Evolutionary conservation across 2,329 filamentous ascomycete genomes (phyloP).

Genomic region (Nothopassalora personata): DNA sequence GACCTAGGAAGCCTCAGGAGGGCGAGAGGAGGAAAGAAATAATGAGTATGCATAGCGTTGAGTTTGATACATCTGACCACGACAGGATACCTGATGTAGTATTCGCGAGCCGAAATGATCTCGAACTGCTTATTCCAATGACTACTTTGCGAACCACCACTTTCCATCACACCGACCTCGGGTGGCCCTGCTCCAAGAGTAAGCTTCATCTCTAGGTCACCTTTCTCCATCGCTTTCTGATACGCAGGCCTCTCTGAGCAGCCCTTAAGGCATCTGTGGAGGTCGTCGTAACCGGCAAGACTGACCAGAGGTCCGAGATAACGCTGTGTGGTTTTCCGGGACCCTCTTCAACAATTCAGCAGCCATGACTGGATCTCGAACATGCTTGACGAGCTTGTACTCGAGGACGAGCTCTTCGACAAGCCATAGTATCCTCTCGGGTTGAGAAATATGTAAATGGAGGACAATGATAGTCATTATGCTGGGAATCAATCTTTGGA

Average conservation of each 20-base stretch:
- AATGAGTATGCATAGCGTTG: background rate
- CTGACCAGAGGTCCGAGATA: constrained; percentile 41
- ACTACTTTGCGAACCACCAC: constrained; percentile 13
- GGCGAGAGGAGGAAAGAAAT: constrained; percentile 14
- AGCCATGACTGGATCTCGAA: constrained; percentile 38
- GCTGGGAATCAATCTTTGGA: too few relatives aligned
- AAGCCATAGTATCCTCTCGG: constrained; percentile 59
- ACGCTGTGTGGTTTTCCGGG: constrained; percentile 52
- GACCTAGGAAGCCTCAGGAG: constrained; percentile 20
- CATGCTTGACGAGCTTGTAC: constrained; percentile 47
- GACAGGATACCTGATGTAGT: background rate
- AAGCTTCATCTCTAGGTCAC: constrained; percentile 28
- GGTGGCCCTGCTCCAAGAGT: constrained; percentile 16
- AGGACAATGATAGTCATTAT: constrained; percentile 35
- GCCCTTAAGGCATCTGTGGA: constrained; percentile 29
- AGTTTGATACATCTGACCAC: background rate
- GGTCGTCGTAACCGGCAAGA: constrained; percentile 20
- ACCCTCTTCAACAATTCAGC: constrained; percentile 15
- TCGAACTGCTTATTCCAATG: constrained; percentile 19
- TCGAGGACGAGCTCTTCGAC: constrained; percentile 57
- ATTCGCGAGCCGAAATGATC: background rate
- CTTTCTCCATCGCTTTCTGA: constrained; percentile 30
- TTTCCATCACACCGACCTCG: constrained; percentile 12
- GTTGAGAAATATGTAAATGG: constrained; percentile 46
- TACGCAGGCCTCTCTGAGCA: constrained; percentile 26